Evolutionary conservation across 2,329 filamentous ascomycete species (phyloP), one percentile per base, ranked within the genome.

Genomic region (Huntiella savannae): DNA sequence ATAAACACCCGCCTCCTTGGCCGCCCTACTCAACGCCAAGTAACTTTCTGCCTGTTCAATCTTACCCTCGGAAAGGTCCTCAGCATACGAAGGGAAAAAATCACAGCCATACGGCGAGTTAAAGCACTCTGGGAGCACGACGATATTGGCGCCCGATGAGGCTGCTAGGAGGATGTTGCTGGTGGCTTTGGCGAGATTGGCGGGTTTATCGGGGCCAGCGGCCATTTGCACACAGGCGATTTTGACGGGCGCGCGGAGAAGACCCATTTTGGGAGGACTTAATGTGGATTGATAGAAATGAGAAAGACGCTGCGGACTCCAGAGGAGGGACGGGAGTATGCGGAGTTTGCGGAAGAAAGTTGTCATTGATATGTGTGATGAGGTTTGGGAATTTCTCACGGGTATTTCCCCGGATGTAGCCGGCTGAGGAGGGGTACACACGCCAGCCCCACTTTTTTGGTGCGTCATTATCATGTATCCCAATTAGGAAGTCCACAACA

Each of bases 61-160:
- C 4, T 3, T 77, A 66, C 0, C 86, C 84, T 22, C 85, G 83
- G 3, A 77, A n/a, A 96, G 77, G 1, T 76, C 79, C 63, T 98
- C 91, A 54, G 91, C 87, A 62, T 96, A 96, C 51, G 78, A 74
- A 46, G 87, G 80, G 64, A 98, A 98, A 69, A 79, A 87, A 57
- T 85, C 62, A 53, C 78, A 86, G 54, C 91, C 91, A 63, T 98
- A 98, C 6, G 91, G 91, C 37, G 83, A 92, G 68, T 98, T 98
- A 76, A 98, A 98, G 70, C 91, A 98, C 67, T 98, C 91, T 33
- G 91, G 91, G 13, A 98, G 74, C 33, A 96, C 85, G 53, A 96
- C 79, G 50, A 98, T 77, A 48, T 82, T 77, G 50, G 88, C 85
- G 54, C 88, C 88, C 3, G 66, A 66, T 19, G 67, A 62, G 17